These are phyloP conservation scores for Oryza glumipatula DNA, from an alignment of 176 grass and related monocot species.

Conservation along the genomic window DNA sequence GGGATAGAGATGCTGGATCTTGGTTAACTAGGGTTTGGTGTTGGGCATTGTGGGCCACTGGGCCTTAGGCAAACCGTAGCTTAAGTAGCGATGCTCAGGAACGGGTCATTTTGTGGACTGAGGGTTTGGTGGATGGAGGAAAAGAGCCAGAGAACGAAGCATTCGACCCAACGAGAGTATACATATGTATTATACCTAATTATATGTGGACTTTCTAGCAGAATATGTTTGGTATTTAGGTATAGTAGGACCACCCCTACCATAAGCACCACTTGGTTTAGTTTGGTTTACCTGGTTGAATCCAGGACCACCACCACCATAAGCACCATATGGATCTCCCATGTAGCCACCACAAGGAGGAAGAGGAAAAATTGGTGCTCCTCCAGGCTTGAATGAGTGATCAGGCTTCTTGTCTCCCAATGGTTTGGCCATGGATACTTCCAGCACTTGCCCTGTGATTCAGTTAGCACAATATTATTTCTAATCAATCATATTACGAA, in stretches of 20 bases:
- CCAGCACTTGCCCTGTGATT: no score
- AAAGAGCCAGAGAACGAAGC: neutral
- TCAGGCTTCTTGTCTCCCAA: no score
- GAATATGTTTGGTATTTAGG: neutral
- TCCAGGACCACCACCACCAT: conserved; percentile 69
- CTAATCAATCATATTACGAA: no score
- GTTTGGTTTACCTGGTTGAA: conserved; percentile 66
- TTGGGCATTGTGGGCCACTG: no score
- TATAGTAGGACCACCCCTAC: neutral
- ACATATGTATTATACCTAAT: neutral
- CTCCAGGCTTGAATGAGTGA: conserved; percentile 68
- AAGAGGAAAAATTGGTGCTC: conserved; percentile 58
- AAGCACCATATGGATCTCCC: conserved; percentile 92
- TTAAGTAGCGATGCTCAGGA: neutral
- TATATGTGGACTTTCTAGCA: neutral
- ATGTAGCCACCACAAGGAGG: conserved; percentile 67
- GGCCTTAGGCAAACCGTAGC: neutral
- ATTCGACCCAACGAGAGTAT: neutral
- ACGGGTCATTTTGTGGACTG: neutral
- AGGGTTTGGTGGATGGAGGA: neutral
- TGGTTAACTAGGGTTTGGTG: no score
- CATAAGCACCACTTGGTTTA: neutral
- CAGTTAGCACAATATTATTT: no score
- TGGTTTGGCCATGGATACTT: no score
- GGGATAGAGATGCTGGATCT: no score